Evolutionary conservation across 441 rosid genomes (phyloP).

Genomic region (Capsella rubella): DNA sequence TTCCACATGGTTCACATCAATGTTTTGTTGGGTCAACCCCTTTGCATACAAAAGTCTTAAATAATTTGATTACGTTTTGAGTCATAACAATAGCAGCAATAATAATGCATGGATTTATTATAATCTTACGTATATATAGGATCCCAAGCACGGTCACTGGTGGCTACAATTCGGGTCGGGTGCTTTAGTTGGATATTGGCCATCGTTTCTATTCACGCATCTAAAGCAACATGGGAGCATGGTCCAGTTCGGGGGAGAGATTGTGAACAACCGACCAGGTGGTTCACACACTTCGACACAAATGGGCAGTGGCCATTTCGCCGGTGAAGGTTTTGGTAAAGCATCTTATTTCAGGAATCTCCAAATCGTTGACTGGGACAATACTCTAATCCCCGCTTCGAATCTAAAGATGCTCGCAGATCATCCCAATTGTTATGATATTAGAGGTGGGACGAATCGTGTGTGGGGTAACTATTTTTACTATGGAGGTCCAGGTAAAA

Average conservation of each 20-base stretch:
- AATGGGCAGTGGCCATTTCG: slow-evolving; percentile 98
- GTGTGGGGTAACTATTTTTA: slow-evolving; percentile 98
- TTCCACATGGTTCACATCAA: slow-evolving; percentile 41
- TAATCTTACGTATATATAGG: slow-evolving; percentile 58
- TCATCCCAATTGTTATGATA: slow-evolving; percentile 88
- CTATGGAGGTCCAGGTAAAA: slow-evolving; percentile 97
- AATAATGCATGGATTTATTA: neutral
- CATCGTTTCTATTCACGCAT: slow-evolving; percentile 80
- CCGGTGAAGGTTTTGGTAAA: slow-evolving; percentile 87
- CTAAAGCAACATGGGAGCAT: slow-evolving; percentile 85
- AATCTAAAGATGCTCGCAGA: slow-evolving; percentile 81
- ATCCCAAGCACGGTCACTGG: slow-evolving; percentile 99
- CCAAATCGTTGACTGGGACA: slow-evolving; percentile 96
- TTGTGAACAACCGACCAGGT: slow-evolving; percentile 70
- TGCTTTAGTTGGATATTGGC: slow-evolving; percentile 93
- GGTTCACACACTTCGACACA: slow-evolving; percentile 88
- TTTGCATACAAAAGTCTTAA: neutral
- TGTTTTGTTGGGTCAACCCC: slow-evolving; percentile 29
- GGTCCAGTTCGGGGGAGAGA: slow-evolving; percentile 97
- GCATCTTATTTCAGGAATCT: slow-evolving; percentile 91
- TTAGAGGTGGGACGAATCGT: slow-evolving; percentile 79
- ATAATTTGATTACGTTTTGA: neutral
- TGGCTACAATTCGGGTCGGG: slow-evolving; percentile 98
- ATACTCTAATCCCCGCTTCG: slow-evolving; percentile 70
- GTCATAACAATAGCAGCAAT: neutral